These are phyloP conservation scores for Xylariaceae sp. DNA, from an alignment of 2,329 filamentous ascomycete species.

Conservation along the genomic window DNA sequence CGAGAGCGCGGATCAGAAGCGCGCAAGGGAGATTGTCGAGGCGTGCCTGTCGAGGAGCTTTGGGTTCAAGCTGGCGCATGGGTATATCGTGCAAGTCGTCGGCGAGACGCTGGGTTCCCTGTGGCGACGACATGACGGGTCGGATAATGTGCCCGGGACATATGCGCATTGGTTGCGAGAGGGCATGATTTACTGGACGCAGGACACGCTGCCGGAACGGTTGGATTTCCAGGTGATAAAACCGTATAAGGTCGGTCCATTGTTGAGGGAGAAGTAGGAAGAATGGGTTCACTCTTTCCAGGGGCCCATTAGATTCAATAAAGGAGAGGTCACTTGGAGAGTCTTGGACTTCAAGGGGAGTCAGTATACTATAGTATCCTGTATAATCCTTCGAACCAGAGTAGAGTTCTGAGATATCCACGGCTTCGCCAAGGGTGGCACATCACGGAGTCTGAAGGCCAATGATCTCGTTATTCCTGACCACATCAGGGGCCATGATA, in stretches of 20 bases:
- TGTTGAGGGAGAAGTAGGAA: slow-evolving; percentile 26
- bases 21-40: slow-evolving; percentile 48
- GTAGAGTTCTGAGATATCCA: too few relatives aligned
- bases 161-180: slow-evolving; percentile 51
- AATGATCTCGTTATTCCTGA: too few relatives aligned
- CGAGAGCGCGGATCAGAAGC: slow-evolving; percentile 41
- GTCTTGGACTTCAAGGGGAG: too few relatives aligned
- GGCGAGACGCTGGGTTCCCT: slow-evolving; percentile 47
- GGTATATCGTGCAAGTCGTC: slow-evolving; percentile 44
- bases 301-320: slow-evolving; percentile 7
- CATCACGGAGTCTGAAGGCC: too few relatives aligned
- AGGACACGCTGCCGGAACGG: slow-evolving; percentile 35
- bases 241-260: slow-evolving; percentile 37
- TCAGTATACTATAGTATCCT: too few relatives aligned
- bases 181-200: slow-evolving; percentile 43
- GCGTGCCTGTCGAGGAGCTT: slow-evolving; percentile 45
- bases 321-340: background rate
- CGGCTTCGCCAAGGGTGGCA: too few relatives aligned
- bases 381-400: too few relatives aligned
- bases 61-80: slow-evolving; percentile 51
- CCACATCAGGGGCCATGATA: too few relatives aligned
- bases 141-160: slow-evolving; percentile 44
- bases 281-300: background rate
- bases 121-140: slow-evolving; percentile 46
- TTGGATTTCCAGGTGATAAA: slow-evolving; percentile 32